Evolutionary conservation across 2,329 filamentous ascomycete genomes (phyloP).

Genomic region (Trichophyton verrucosum): DNA sequence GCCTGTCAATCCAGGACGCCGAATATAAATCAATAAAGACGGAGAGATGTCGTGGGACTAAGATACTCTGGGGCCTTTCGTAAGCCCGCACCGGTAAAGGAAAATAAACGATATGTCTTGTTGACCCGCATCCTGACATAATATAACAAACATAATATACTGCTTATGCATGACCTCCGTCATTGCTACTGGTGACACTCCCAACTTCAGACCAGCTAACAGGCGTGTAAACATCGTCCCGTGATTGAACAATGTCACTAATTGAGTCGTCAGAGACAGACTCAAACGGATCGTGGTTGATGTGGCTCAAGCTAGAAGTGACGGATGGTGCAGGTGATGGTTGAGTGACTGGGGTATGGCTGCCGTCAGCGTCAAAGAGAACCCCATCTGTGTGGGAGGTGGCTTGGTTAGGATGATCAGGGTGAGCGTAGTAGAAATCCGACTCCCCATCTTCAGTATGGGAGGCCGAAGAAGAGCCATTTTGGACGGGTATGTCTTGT

Average conservation of each 20-base stretch:
- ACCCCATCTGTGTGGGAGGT: slow-evolving; percentile 2
- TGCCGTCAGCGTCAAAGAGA: not conserved
- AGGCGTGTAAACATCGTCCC: slow-evolving; percentile 26
- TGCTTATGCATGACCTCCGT: slow-evolving; percentile 17
- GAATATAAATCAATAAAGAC: not conserved
- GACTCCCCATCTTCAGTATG: slow-evolving; percentile 23
- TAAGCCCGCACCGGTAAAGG: not conserved
- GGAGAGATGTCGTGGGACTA: not conserved
- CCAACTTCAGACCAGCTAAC: slow-evolving; percentile 35
- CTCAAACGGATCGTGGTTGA: slow-evolving; percentile 21
- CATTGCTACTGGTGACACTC: slow-evolving; percentile 32
- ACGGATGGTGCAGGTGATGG: slow-evolving; percentile 28
- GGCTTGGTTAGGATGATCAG: slow-evolving; percentile 14
- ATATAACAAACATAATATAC: not conserved
- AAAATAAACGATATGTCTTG: not conserved
- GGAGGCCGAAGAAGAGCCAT: slow-evolving; percentile 16
- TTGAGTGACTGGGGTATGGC: slow-evolving; percentile 8
- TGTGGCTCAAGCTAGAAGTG: slow-evolving; percentile 27
- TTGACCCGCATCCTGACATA: not conserved
- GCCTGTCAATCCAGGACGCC: not conserved
- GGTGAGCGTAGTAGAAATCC: slow-evolving; percentile 25
- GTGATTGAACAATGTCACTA: slow-evolving; percentile 26
- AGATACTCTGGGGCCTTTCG: not conserved
- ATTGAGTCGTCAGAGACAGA: slow-evolving; percentile 26
- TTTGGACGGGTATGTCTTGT: slow-evolving; percentile 17